phyloP scores from a whole-genome alignment of 139 green algal species.

The Micractinium conductrix region DNA sequence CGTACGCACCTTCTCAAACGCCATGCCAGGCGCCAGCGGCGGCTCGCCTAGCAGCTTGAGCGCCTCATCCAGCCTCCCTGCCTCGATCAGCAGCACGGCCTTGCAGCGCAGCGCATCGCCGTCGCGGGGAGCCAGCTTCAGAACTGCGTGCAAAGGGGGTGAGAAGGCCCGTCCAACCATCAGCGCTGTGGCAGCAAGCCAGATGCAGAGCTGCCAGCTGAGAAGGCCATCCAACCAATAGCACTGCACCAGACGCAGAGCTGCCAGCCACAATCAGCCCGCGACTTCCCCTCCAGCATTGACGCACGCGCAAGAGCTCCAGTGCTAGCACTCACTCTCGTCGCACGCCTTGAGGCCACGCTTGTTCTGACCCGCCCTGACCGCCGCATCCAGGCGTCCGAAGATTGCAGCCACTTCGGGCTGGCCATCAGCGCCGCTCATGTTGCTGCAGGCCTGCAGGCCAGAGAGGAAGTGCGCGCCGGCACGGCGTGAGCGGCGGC shows the following conservation, averaged over 20 bases:
- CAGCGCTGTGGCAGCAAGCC: background rate
- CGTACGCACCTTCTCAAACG: conserved; percentile 72
- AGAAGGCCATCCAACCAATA: no score
- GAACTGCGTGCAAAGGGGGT: conserved; percentile 62
- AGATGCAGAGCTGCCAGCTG: background rate
- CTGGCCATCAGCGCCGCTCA: background rate
- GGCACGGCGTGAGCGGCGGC: no score
- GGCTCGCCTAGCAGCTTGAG: conserved; percentile 44
- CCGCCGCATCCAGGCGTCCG: conserved; percentile 56
- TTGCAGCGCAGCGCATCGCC: conserved; percentile 75
- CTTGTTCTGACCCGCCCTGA: conserved; percentile 65
- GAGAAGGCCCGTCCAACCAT: no score
- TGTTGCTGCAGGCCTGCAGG: no score
- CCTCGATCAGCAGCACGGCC: conserved; percentile 68
- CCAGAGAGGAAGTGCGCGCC: no score
- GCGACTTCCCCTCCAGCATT: background rate
- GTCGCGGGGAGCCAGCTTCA: conserved; percentile 69
- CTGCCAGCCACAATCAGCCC: background rate
- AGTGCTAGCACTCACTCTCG: conserved; percentile 56
- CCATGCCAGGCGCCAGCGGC: conserved; percentile 38
- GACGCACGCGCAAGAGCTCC: background rate
- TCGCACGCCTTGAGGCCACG: conserved; percentile 71
- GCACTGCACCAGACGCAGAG: no score
- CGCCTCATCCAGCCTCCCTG: conserved; percentile 63
- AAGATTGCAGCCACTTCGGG: conserved; percentile 55